phyloP scores from a whole-genome alignment of 371 early-diverging fungal species.

The Smittium mucronatum region DNA sequence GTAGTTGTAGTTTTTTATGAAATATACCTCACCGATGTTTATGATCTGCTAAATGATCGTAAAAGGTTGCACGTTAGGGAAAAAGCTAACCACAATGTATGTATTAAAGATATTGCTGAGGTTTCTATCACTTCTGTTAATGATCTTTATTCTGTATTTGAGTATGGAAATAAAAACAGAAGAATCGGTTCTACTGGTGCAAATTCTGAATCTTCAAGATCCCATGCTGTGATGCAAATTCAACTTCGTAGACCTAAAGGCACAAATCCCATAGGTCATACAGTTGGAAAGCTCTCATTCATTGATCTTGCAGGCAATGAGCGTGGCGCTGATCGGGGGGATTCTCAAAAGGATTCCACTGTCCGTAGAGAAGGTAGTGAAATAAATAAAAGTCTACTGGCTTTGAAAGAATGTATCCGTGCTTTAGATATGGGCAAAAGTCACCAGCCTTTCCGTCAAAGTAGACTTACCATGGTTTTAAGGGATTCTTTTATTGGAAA shows the following conservation, averaged over 20 bases:
- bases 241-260: conserved; percentile 54
- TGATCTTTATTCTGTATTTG: conserved; percentile 76
- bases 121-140: conserved; percentile 60
- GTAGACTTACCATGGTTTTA: conserved; percentile 92
- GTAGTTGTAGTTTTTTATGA: conserved; percentile 89
- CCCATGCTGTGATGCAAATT: conserved; percentile 95
- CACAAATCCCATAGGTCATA: conserved; percentile 33
- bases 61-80: conserved; percentile 83
- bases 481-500: conserved; percentile 97
- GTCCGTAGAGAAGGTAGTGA: conserved; percentile 97
- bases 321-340: conserved; percentile 95
- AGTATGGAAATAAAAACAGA: conserved; percentile 72
- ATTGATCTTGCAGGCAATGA: conserved; percentile 99
- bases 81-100: conserved; percentile 87
- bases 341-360: conserved; percentile 53
- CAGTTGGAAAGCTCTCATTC: conserved; percentile 79
- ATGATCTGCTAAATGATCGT: conserved; percentile 79
- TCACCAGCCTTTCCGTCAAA: conserved; percentile 94
- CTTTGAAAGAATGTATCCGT: conserved; percentile 94
- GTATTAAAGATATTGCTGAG: conserved; percentile 74
- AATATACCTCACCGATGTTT: conserved; percentile 93
- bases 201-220: conserved; percentile 91
- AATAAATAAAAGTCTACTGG: conserved; percentile 95
- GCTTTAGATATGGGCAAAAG: conserved; percentile 85
- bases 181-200: conserved; percentile 91